Evolutionary conservation across 176 grass and related monocot genomes (phyloP), one percentile per base, ranked within the genome.

Genomic region (Bonia amplexicaulis): DNA sequence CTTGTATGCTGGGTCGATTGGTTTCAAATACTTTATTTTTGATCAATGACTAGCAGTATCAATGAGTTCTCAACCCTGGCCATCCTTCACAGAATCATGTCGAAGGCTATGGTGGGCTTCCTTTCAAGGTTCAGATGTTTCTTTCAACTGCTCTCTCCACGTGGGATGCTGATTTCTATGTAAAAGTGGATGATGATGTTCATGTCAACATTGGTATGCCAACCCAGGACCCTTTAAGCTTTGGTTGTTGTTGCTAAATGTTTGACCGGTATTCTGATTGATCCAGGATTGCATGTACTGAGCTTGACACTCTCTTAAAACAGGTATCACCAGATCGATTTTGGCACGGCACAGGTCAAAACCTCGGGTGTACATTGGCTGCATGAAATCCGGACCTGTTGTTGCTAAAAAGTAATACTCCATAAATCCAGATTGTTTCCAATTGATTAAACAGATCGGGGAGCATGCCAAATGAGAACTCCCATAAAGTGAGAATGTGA

Each of bases 321-420:
- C 84, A 95, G 93, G 90, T 73, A 88, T 88, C 51, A 78, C 91
- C 41, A 79, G 79, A 76, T 92, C 83, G 3, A 88, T 89, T 95
- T 90, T 95, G 69, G 70, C 66, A 10, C 82, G 71, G 5, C 85
- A 95, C 61, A 92, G 83, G 35, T 76, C 76, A 29, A 95, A 95
- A 86, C 71, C 85, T 74, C 88, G 79, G 17, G 85, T 85, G 45
- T 95, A 95, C 72, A 95, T 92, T 40, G 93, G 93, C 44, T 95
- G 93, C 65, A 95, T 95, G 93, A 95, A 95, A 74, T 92, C 93
- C 1, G 93, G 93, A 44, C 93, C 88, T 62, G 90, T 95, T 82
- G 15, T 95, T 77, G 53, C 88, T 69, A 86, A 90, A 67, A 85
- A 90, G 93, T 95, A 88, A 86, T 1, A 39, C 37, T 66, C 45